Base-by-base conservation (phyloP, 169 alveolate genomes). In the Cryptosporidium sp. region DNA sequence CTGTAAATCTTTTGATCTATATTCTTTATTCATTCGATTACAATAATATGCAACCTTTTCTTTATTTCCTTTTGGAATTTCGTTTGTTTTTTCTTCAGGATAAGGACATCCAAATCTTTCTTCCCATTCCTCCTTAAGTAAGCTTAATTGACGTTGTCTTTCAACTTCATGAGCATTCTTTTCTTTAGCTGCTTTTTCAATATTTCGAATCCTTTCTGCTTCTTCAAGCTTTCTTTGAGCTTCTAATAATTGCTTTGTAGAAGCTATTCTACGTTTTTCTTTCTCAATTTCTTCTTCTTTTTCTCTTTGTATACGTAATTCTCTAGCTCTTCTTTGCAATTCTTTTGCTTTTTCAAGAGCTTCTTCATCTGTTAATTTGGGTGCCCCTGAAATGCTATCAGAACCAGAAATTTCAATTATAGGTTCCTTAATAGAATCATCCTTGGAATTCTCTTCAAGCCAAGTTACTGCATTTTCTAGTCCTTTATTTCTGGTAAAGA, bases 21-120 rank as follows among this genome's bases (percentile, higher is more conserved):
- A 89, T 23, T 85, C 85, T 31, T 91, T 92, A 53, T 80, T 53
- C 73, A 92, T 58, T 56, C 67, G 70, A 62, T 84, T 92, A 75
- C 95, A 91, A 53, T 80, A 92, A 75, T 72, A 92, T 10, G 94
- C 95, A 31, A 92, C 93, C 44, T 91, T 91, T 61, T 91, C 89
- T 42, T 71, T 85, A 80, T 44, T 65, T 10, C 69, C 33, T 16
- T 80, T 80, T 10, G 89, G 89, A 3, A 80, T n/a, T 16, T 42
- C 69, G 29, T 26, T 80, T 0, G 45, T 42, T 65, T 80, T 35
- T 14, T 80, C 89, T 62, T 80, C 89, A 9, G 89, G 89, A 29
- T 80, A 80, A 23, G 89, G 89, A 18, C 89, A 80, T 29, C 95
- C 94, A 56, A 93, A 93, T 51, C 95, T 73, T 33, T 91, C 94